Conservation (phyloP, 345 rosid species). For the Ricinus communis region DNA sequence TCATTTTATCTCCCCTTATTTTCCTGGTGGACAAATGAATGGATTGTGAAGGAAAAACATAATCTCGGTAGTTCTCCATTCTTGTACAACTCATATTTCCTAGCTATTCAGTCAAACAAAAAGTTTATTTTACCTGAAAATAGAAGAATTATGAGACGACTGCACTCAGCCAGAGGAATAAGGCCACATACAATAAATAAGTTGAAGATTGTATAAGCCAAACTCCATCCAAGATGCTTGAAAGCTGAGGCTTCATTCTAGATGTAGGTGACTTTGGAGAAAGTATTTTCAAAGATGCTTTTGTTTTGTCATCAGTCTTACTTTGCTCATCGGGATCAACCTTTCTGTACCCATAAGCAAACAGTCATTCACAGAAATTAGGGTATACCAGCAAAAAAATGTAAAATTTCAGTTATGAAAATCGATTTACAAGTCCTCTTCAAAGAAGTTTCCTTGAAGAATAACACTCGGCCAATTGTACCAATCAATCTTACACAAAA, state of each 20-base stretch:
- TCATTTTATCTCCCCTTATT: not conserved
- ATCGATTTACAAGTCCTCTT: no score
- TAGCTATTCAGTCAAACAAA: not conserved
- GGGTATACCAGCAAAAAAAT: not conserved
- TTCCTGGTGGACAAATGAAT: not conserved
- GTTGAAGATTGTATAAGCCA: conserved; percentile 71
- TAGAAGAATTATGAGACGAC: conserved; percentile 93
- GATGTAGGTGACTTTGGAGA: conserved; percentile 54
- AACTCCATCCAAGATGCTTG: conserved; percentile 81
- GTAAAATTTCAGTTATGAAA: not conserved
- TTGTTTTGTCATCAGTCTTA: conserved; percentile 36
- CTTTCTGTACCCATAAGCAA: conserved; percentile 42
- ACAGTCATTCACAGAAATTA: conserved; percentile 4
- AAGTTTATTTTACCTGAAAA: conserved; percentile 63
- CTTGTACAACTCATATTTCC: not conserved
- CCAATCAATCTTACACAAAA: not conserved
- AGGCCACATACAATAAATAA: conserved; percentile 68
- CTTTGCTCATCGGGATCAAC: conserved; percentile 42
- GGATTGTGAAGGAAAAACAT: no score
- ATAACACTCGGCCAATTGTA: not conserved
- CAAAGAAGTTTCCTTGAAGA: not conserved
- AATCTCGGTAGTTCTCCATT: not conserved
- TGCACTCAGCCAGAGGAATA: conserved; percentile 95
- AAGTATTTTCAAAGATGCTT: conserved; percentile 34
- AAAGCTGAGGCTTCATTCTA: conserved; percentile 52